A percentile compares a stretch with the other conserved stretches of the same genome.
Conservation (phyloP, 805 yeast species). For the Kluyveromyces siamensis region DNA sequence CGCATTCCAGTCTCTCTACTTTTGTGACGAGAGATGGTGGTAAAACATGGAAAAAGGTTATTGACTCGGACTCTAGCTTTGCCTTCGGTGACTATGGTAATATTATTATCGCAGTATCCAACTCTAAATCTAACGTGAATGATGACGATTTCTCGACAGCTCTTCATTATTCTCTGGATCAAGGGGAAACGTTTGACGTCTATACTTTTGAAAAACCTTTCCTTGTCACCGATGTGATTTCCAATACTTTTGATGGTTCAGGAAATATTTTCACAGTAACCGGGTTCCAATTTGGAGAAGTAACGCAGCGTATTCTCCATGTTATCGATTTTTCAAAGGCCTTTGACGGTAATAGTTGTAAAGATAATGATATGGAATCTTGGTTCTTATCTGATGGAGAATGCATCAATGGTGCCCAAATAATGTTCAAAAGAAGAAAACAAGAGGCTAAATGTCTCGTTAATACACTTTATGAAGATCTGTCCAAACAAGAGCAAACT, state of each 20-base stretch:
- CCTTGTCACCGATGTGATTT: slow-evolving; percentile 31
- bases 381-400: slow-evolving; percentile 34
- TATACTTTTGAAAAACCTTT: slow-evolving; percentile 38
- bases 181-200: slow-evolving; percentile 58
- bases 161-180: slow-evolving; percentile 54
- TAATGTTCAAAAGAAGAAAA: slow-evolving; percentile 56
- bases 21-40: slow-evolving; percentile 75
- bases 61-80: slow-evolving; percentile 44
- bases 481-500: slow-evolving; percentile 36
- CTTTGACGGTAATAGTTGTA: slow-evolving; percentile 37
- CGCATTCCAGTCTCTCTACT: slow-evolving; percentile 29
- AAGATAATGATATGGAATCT: slow-evolving; percentile 50
- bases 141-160: slow-evolving; percentile 30
- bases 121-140: slow-evolving; percentile 21
- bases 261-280: slow-evolving; percentile 46
- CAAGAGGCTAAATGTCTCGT: slow-evolving; percentile 50
- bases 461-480: slow-evolving; percentile 30
- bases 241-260: slow-evolving; percentile 65
- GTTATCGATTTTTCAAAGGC: slow-evolving; percentile 50
- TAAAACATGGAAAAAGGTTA: slow-evolving; percentile 50
- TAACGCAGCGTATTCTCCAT: slow-evolving; percentile 14
- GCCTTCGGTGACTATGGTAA: slow-evolving; percentile 76
- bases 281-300: slow-evolving; percentile 29
- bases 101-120: slow-evolving; percentile 52
- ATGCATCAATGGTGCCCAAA: slow-evolving; percentile 65